These are phyloP conservation scores for Phellopilus nigrolimitatus DNA, from an alignment of 1,284 basidiomycete genomes.

Conservation along the genomic window DNA sequence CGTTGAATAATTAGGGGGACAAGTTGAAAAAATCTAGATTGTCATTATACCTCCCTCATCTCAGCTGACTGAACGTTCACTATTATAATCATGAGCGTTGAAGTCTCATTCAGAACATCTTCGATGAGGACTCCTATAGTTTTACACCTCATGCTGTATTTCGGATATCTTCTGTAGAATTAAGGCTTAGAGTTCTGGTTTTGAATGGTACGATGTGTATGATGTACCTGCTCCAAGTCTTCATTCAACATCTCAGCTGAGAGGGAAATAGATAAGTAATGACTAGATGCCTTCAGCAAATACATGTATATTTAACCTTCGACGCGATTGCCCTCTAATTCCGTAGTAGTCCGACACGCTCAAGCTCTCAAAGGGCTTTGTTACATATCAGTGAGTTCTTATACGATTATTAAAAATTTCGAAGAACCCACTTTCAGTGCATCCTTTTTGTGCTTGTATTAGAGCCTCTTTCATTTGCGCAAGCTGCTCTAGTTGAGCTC, in stretches of 20 bases:
- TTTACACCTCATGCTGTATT: constrained; percentile 6
- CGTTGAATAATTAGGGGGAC: no score
- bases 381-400: background rate
- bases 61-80: constrained; percentile 3
- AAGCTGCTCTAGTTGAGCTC: constrained; percentile 1
- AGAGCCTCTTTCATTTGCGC: constrained; percentile 2
- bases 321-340: constrained; percentile 13
- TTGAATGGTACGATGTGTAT: no score
- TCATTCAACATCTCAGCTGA: constrained; percentile 10
- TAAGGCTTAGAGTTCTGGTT: background rate
- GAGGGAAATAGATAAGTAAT: background rate
- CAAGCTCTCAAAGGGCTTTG: constrained; percentile 13
- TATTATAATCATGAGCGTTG: background rate
- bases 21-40: background rate
- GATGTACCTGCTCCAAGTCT: constrained; percentile 6
- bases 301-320: constrained; percentile 9
- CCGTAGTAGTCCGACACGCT: constrained; percentile 9
- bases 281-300: background rate
- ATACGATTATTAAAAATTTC: background rate
- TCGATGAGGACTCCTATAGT: background rate
- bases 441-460: constrained; percentile 2
- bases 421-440: background rate
- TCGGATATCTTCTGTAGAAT: background rate
- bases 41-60: constrained; percentile 4
- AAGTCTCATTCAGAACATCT: no score